These are phyloP conservation scores for Endotrypanum monterogeii DNA, from an alignment of 208 protist genomes.

Conservation along the genomic window DNA sequence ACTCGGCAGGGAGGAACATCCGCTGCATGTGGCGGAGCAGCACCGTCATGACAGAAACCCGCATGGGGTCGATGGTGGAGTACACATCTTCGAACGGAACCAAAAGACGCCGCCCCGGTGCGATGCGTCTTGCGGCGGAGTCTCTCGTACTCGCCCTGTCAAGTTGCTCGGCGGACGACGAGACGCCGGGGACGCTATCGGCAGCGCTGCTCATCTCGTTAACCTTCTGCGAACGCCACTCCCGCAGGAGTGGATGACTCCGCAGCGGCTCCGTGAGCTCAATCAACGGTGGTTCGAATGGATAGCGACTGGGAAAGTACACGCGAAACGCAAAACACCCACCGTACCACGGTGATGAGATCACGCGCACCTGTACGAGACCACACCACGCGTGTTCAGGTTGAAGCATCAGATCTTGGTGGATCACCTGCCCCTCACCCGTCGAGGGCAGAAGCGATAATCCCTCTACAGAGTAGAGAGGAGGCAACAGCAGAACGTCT, in stretches of 20 bases:
- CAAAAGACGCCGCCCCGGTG: conserved; percentile 13
- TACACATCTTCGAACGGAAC: conserved; percentile 67
- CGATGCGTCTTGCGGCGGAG: background rate
- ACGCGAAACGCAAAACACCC: conserved; percentile 67
- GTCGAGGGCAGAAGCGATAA: background rate
- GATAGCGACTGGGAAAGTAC: conserved; percentile 60
- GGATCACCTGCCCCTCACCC: background rate
- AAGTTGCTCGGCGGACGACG: background rate
- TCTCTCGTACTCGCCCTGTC: background rate
- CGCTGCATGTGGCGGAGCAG: conserved; percentile 55
- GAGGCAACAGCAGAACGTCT: conserved; percentile 27
- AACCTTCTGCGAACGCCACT: conserved; percentile 15
- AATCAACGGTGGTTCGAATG: conserved; percentile 63
- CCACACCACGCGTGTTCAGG: conserved; percentile 39
- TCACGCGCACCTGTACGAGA: conserved; percentile 43
- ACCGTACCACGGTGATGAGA: conserved; percentile 65
- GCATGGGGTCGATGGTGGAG: conserved; percentile 63
- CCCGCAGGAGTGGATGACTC: conserved; percentile 67
- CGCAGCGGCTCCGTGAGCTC: conserved; percentile 39
- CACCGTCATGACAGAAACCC: conserved; percentile 62
- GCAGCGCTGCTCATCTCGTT: conserved; percentile 7
- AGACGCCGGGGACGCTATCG: background rate
- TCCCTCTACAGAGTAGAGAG: conserved; percentile 18
- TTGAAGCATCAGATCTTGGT: conserved; percentile 23
- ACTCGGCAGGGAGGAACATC: conserved; percentile 62